Evolutionary conservation across 2,329 filamentous ascomycete species (phyloP).

Genomic region (Aureobasidium sp.): DNA sequence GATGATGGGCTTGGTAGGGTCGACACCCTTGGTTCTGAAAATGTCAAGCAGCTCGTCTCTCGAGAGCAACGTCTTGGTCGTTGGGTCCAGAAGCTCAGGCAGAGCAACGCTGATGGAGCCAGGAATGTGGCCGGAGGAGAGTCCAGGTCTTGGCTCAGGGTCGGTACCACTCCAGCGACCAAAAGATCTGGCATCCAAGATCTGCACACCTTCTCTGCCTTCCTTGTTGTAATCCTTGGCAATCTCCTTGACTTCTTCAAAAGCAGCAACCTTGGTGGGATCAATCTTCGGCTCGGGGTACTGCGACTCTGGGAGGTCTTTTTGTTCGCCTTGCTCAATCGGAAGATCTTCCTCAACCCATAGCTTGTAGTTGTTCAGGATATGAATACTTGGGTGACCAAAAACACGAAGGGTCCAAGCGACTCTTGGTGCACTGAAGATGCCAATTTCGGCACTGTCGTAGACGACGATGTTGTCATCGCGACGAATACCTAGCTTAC

Average conservation of each 20-base stretch:
- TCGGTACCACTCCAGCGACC: constrained; percentile 77
- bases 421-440: constrained; percentile 89
- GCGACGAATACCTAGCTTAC: constrained; percentile 72
- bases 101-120: constrained; percentile 79
- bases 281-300: constrained; percentile 42
- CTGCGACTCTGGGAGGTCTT: constrained; percentile 36
- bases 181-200: constrained; percentile 75
- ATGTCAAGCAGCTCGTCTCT: constrained; percentile 64
- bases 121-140: constrained; percentile 88
- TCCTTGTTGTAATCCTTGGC: constrained; percentile 73
- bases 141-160: constrained; percentile 73
- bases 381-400: constrained; percentile 78
- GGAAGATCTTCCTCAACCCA: constrained; percentile 82
- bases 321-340: constrained; percentile 67
- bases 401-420: constrained; percentile 91
- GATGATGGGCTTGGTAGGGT: constrained; percentile 73
- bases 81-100: constrained; percentile 68
- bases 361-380: constrained; percentile 92
- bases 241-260: constrained; percentile 74
- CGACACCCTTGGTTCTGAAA: constrained; percentile 72
- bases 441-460: constrained; percentile 81
- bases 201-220: constrained; percentile 73
- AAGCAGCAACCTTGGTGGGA: constrained; percentile 62
- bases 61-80: constrained; percentile 73
- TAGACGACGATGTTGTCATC: constrained; percentile 94